phyloP scores from a whole-genome alignment of 495 filamentous ascomycete species.

The Podospora pseudopauciseta region DNA sequence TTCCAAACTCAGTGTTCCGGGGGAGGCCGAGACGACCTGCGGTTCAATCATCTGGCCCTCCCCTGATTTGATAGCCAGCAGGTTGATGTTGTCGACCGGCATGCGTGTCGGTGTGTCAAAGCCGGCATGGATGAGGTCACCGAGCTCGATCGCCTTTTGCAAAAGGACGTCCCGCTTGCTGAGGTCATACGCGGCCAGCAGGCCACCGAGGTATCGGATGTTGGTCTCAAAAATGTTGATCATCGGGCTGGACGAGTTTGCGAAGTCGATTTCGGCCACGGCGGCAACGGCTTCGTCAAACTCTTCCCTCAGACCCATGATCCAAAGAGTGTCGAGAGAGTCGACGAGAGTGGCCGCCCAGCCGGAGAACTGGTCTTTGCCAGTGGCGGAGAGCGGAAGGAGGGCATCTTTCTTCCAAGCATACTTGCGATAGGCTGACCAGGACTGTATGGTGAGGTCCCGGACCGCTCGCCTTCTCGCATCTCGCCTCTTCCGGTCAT shows the following conservation, averaged over 20 bases:
- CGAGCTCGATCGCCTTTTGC: constrained; percentile 71
- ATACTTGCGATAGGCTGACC: constrained; percentile 68
- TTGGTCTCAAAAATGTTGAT: constrained; percentile 74
- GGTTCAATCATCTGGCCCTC: constrained; percentile 58
- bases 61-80: constrained; percentile 72
- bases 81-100: constrained; percentile 61
- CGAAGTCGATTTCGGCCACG: constrained; percentile 71
- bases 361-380: constrained; percentile 67
- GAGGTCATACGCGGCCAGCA: constrained; percentile 73
- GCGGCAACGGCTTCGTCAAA: constrained; percentile 70
- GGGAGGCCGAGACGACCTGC: constrained; percentile 55
- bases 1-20: constrained; percentile 75
- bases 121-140: constrained; percentile 68
- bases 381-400: constrained; percentile 46
- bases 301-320: constrained; percentile 79
- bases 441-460: constrained; percentile 62
- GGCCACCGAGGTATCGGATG: constrained; percentile 70
- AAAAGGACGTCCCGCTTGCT: constrained; percentile 60
- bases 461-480: constrained; percentile 58
- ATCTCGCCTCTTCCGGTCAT: constrained; percentile 51
- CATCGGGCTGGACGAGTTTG: constrained; percentile 36
- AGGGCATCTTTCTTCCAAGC: constrained; percentile 81
- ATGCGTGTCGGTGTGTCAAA: constrained; percentile 84
- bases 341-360: constrained; percentile 89
- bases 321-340: constrained; percentile 82